Base-by-base conservation (phyloP, 2,329 filamentous ascomycete species). In the Torrubiella hemipterigena region DNA sequence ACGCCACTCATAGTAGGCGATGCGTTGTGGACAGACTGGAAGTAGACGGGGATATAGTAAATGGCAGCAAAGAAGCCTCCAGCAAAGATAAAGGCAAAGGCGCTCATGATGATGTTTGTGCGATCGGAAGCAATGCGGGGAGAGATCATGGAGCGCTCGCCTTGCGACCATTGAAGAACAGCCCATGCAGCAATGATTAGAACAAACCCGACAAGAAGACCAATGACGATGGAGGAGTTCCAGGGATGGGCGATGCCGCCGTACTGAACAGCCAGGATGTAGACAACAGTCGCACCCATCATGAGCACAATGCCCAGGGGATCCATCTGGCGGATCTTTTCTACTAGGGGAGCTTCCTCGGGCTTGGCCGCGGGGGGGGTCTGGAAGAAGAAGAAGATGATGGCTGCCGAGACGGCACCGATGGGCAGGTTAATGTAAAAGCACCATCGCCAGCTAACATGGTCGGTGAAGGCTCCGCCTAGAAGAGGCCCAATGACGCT, bases 321-420 rank as follows among this genome's bases (percentile, higher is more conserved):
- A 38, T 66, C 63, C 43, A 64, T 56, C 37, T 65, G 58, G 2
- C 56, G 42, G 13, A 61, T 27, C 43, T 61, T 61, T 38, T 62
- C 54, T 7, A 41, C 48, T 17, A 57, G 37, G 1, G 49, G 36
- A 6, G 52, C 45, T 35, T 47, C 17, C 6, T 38, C 42, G 3
- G 55, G 55, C 1, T 50, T 47, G 27, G 51, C 55, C 32, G 46
- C 47, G 29, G 42, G 44, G 19, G 54, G 59, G 7, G 51, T 54
- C n/a, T 37, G 42, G 47, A 61, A 59, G 40, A 57, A 55, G 39
- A 51, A 36, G 27, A 49, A 38, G 37, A 51, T 46, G 29, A 51
- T 43, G 30, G 34, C 42, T 14, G 42, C 44, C 4, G 45, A 43
- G 28, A 48, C 6, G 16, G 37, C 47, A 7, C 48, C 48, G 21